Evolutionary conservation across 2,329 filamentous ascomycete genomes (phyloP).

Genomic region (Capronia coronata): DNA sequence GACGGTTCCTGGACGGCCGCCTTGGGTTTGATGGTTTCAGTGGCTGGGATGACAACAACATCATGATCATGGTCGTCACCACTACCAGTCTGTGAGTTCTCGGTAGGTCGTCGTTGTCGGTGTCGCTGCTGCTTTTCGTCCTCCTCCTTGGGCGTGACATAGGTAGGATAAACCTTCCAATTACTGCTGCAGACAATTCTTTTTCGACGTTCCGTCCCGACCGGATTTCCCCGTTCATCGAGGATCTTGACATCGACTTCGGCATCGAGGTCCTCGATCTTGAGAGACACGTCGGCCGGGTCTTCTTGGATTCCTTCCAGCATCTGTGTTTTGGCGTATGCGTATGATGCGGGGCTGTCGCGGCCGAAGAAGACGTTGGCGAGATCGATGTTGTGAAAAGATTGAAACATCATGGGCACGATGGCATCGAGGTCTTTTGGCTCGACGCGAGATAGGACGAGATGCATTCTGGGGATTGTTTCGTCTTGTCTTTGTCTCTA

Average conservation of each 20-base stretch:
- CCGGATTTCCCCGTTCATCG: conserved; percentile 9
- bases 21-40: background rate
- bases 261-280: conserved; percentile 15
- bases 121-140: background rate
- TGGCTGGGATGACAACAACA: no score
- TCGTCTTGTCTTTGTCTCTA: no score
- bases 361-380: conserved; percentile 15
- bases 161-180: conserved; percentile 20
- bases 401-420: conserved; percentile 14
- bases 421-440: conserved; percentile 14
- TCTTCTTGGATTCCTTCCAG: conserved; percentile 8
- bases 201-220: conserved; percentile 9
- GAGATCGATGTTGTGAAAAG: conserved; percentile 13
- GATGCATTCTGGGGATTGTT: conserved; percentile 6
- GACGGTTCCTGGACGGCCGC: conserved; percentile 2
- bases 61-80: background rate
- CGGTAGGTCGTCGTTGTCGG: background rate
- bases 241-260: conserved; percentile 10
- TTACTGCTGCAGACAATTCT: conserved; percentile 16
- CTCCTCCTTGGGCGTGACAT: conserved; percentile 7
- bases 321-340: conserved; percentile 11
- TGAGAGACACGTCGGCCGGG: conserved; percentile 17
- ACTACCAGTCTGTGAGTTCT: background rate
- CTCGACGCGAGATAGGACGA: conserved; percentile 17
- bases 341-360: conserved; percentile 7